Base-by-base conservation (phyloP, 371 early-diverging fungal genomes). In the Actinomortierella wolfii region DNA sequence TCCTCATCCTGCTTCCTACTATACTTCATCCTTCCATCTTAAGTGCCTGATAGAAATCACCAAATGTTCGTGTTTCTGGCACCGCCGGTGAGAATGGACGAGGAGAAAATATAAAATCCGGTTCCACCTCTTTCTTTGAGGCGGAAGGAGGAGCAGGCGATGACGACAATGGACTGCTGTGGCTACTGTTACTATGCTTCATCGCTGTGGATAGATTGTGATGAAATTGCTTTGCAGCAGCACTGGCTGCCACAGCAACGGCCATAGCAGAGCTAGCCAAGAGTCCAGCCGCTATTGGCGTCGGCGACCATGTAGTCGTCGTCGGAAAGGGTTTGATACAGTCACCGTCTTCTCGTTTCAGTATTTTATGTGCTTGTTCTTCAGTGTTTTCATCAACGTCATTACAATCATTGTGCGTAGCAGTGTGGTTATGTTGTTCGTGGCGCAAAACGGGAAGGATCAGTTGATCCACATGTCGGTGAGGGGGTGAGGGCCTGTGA, bases 51-150 rank as follows among this genome's bases (percentile, higher is more conserved):
- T 61, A 70, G 41, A 70, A 54, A 39, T 61, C 71, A 20, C 61
- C 70, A 64, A 70, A 61, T 5, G 64, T 41, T 21, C 57, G 50
- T 14, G 56, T 56, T 25, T 63, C 64, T 14, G 39, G 54, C 18
- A 56, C 13, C 2, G 59, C 42, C 5, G 71, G 59, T 1, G 61
- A 57, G 21, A 40, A 61, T 15, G 71, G 61, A n/a, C 71, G 42
- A 21, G 71, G 71, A 13, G 71, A 70, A 58, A 70, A 70, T 34
- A 70, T 59, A 23, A 51, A 64, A 21, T 70, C 69, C n/a, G 63
- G 56, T 26, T 17, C 23, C 18, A 9, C 46, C 13, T 0, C 14
- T 17, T 3, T 39, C 48, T 9, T 18, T 6, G 34, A 34, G 34
- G 34, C 25, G 17, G 25, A 54, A 24, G 28, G 20, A 21, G 3